These are phyloP conservation scores for Chaetoscypha palmicola DNA, from an alignment of 2,329 filamentous ascomycete species.

Conservation along the genomic window DNA sequence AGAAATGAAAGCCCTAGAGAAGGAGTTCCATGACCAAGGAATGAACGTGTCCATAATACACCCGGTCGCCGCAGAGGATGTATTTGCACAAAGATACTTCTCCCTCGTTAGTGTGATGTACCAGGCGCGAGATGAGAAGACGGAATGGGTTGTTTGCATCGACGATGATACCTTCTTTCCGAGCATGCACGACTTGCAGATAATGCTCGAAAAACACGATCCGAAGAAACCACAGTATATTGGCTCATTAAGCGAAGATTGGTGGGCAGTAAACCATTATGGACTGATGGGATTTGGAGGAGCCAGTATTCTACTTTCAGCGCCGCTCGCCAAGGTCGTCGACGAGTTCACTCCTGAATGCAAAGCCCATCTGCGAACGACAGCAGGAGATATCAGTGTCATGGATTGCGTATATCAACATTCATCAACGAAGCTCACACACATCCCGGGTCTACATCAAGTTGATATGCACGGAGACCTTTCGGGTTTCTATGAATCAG, in stretches of 20 bases:
- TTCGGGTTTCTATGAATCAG: constrained; percentile 29
- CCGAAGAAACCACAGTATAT: constrained; percentile 24
- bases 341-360: constrained; percentile 24
- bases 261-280: constrained; percentile 29
- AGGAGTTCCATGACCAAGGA: constrained; percentile 19
- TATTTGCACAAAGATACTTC: constrained; percentile 36
- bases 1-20: constrained; percentile 24
- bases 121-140: constrained; percentile 32
- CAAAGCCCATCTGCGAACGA: constrained; percentile 23
- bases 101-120: constrained; percentile 38
- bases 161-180: constrained; percentile 32
- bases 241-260: constrained; percentile 27
- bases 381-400: constrained; percentile 27
- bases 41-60: constrained; percentile 27
- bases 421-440: constrained; percentile 23
- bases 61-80: constrained; percentile 21
- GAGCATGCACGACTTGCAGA: constrained; percentile 22
- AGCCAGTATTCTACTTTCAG: constrained; percentile 26
- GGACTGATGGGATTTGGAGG: constrained; percentile 30
- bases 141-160: constrained; percentile 28
- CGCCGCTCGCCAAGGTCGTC: constrained; percentile 23
- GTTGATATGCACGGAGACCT: constrained; percentile 29
- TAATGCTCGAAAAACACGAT: constrained; percentile 30
- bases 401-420: constrained; percentile 28
- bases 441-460: constrained; percentile 25